Base-by-base conservation (phyloP, 2,329 filamentous ascomycete species). In the Atkinsonella hypoxylon region DNA sequence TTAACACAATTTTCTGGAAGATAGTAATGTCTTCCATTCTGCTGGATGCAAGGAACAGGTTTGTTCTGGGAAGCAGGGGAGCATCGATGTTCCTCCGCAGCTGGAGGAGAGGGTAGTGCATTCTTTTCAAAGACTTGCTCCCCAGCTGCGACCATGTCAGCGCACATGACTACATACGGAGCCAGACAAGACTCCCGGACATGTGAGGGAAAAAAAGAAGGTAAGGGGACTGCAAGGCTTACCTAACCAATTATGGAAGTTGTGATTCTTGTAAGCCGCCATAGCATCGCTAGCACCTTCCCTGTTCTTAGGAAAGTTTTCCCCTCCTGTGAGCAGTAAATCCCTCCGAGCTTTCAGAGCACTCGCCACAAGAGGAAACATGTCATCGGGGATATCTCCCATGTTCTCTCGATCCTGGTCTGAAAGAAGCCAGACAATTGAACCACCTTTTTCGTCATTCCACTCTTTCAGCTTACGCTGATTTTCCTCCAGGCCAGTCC, bases 211-310 rank as follows among this genome's bases (percentile, higher is more conserved):
- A 42, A 44, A 45, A 20, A 36, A 26, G 42, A 20, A 6, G 15
- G 15, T 32, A 17, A 7, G 26, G 22, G 34, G 34, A 38, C 4
- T 5, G 26, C 8, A 13, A 22, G 54, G 30, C 64, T 55, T 57
- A 70, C 68, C 61, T 38, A 70, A 59, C 68, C 68, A 70, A 49
- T 67, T 65, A 34, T 69, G 59, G 2, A 68, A 52, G 15, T 51
- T 57, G 11, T 61, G 53, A 3, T 53, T 56, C 7, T 52, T 49
- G 34, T 57, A 62, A 9, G 63, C 64, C 26, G 58, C 51, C 45
- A 58, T 47, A 3, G 67, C 51, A 34, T 63, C 63, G 38, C 43
- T 50, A 45, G 43, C 34, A 4, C 36, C 48, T 36, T 22, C 39
- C 12, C 51, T 48, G 4, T 43, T 45, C 36, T 53, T 53, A 20